Evolutionary conservation across 2,329 filamentous ascomycete genomes (phyloP).

Genomic region (Aspergillus sp.): DNA sequence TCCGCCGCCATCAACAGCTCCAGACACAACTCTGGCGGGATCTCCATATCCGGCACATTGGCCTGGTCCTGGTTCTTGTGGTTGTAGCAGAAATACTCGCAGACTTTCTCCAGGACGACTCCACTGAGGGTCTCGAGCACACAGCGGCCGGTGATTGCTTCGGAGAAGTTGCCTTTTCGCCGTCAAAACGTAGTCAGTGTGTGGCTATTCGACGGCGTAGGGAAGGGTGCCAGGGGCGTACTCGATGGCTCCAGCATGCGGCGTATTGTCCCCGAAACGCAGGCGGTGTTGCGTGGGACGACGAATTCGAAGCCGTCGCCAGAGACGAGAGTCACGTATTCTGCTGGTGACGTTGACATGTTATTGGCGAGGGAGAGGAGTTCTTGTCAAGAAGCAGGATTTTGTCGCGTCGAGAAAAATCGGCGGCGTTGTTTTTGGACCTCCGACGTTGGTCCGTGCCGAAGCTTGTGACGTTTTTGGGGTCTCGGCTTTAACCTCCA

Average conservation of each 20-base stretch:
- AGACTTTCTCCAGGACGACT: conserved; percentile 58
- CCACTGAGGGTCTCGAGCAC: conserved; percentile 55
- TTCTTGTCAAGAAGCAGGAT: conserved; percentile 4
- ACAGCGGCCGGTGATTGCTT: conserved; percentile 51
- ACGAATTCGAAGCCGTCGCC: conserved; percentile 59
- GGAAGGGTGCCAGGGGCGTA: conserved; percentile 28
- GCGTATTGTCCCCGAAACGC: conserved; percentile 53
- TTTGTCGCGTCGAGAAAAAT: background rate
- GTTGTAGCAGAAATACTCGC: conserved; percentile 63
- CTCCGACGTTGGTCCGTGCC: conserved; percentile 20
- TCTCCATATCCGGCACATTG: conserved; percentile 59
- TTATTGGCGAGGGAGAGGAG: conserved; percentile 2
- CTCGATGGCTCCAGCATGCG: conserved; percentile 57
- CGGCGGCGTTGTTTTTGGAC: background rate
- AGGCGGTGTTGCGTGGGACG: conserved; percentile 52
- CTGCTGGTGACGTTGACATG: conserved; percentile 24
- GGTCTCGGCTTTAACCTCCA: background rate
- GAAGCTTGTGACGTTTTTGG: conserved; percentile 9
- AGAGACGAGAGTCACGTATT: conserved; percentile 58
- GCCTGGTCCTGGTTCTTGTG: conserved; percentile 53
- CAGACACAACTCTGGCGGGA: conserved; percentile 56
- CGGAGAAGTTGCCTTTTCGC: conserved; percentile 50
- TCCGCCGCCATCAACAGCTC: conserved; percentile 61
- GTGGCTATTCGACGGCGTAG: background rate
- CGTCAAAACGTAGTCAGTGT: background rate